phyloP scores from a whole-genome alignment of 306 rosid genomes.

The Fragaria iinumae region DNA sequence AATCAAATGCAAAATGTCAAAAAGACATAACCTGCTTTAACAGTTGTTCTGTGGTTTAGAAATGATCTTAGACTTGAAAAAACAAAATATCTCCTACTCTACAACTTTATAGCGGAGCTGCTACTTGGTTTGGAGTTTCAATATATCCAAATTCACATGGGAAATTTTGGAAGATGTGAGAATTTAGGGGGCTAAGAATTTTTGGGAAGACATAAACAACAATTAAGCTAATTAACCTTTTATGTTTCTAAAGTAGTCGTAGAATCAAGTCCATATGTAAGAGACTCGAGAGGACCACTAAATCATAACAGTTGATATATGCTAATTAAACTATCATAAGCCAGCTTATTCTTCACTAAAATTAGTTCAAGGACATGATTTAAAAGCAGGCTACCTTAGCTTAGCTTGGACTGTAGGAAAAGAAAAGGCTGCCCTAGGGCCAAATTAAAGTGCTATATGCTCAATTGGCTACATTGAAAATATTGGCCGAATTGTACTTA shows the following conservation, averaged over 20 bases:
- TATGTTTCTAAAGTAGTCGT: background rate
- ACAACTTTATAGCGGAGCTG: slow-evolving; percentile 41
- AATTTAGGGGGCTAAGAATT: slow-evolving; percentile 26
- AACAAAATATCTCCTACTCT: too few species aligned
- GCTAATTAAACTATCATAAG: slow-evolving; percentile 54
- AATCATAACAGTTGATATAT: slow-evolving; percentile 75
- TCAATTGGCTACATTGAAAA: slow-evolving; percentile 44
- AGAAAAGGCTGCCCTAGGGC: slow-evolving; percentile 66
- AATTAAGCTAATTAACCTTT: background rate
- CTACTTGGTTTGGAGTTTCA: slow-evolving; percentile 18
- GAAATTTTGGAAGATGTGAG: slow-evolving; percentile 27
- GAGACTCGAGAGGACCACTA: slow-evolving; percentile 54
- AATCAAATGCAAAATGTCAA: slow-evolving; percentile 34
- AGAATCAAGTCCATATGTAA: slow-evolving; percentile 5
- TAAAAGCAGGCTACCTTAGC: slow-evolving; percentile 32
- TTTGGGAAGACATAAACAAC: slow-evolving; percentile 18
- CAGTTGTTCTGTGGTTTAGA: slow-evolving; percentile 27
- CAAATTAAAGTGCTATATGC: slow-evolving; percentile 41
- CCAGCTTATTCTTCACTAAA: slow-evolving; percentile 36
- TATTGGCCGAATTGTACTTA: background rate
- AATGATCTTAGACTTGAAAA: slow-evolving; percentile 1
- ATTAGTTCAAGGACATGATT: slow-evolving; percentile 26
- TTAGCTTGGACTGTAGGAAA: slow-evolving; percentile 34
- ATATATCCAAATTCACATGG: slow-evolving; percentile 22
- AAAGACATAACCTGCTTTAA: slow-evolving; percentile 26